Evolutionary conservation across 2,329 filamentous ascomycete species (phyloP), one percentile per base, ranked within the genome.

Genomic region (Venturia aucupariae): DNA sequence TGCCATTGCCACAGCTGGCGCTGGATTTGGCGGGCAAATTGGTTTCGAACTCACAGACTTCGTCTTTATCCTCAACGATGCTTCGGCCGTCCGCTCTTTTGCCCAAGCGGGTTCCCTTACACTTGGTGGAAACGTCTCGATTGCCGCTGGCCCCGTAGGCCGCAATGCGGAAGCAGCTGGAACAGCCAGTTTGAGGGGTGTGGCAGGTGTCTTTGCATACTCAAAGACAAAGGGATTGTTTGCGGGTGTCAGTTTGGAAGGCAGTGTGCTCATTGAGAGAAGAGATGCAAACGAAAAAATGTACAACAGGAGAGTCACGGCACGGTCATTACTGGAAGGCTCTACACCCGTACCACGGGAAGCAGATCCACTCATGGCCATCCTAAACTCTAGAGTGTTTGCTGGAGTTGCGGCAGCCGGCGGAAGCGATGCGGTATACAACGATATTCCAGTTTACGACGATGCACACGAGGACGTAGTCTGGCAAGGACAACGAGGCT

Each of bases 161-260:
- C 85, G 94, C 71, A 97, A 97, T 76, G 94, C 93, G 57, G 94
- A 99, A 77, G 94, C 94, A 15, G 93, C 94, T 42, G 94, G 94
- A 68, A 93, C 92, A 17, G 94, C 94, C 8, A 96, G 90, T 69
- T 82, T 96, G 68, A 93, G 87, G 79, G 87, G 91, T 67, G 89
- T 97, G 10, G 90, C 92, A 0, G 94, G 90, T 63, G 88, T 99
- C 61, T 99, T 99, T 80, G 90, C 90, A 71, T 99, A 99, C 81
- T 94, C 89, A 75, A 97, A 97, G 79, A 99, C 94, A 15, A 97
- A 97, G 80, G 94, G 94, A 24, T 80, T 99, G 39, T 99, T 99
- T 71, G 94, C 94, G 5, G 94, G 94, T 73, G 92, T 99, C 60
- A 95, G 90, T 70, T 80, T 99, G 69, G 94, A 99, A 75, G 94